Conservation (phyloP, 345 rosid genomes). For the Gossypium ekmanianum region DNA sequence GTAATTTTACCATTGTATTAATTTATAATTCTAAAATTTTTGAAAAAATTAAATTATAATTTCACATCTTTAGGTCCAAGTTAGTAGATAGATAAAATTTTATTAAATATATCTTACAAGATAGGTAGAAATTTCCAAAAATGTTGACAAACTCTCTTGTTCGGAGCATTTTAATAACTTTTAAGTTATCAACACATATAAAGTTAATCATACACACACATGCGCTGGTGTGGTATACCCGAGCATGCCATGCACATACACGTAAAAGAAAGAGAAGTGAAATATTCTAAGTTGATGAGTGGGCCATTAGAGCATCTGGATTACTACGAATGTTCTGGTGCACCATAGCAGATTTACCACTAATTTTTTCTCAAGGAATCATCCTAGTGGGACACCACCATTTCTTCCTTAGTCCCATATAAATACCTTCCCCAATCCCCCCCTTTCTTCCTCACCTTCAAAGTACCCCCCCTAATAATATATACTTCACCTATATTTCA, state of each 20-base stretch:
- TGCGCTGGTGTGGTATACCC: neutral
- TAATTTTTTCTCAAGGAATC: slow-evolving; percentile 17
- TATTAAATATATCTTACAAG: too few species aligned
- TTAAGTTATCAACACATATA: neutral
- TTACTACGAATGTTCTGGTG: slow-evolving; percentile 22
- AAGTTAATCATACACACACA: neutral
- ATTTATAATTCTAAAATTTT: too few species aligned
- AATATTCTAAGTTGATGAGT: slow-evolving; percentile 23
- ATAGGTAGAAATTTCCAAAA: too few species aligned
- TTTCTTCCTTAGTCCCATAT: slow-evolving; percentile 21
- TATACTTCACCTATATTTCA: neutral
- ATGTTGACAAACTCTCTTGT: too few species aligned
- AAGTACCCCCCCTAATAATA: too few species aligned
- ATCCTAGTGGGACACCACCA: slow-evolving; percentile 16
- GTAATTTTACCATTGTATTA: too few species aligned
- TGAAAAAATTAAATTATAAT: too few species aligned
- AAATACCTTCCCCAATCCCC: slow-evolving; percentile 23
- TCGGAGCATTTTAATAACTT: too few species aligned
- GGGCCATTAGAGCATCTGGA: slow-evolving; percentile 26
- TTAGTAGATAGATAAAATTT: too few species aligned
- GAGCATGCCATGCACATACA: neutral
- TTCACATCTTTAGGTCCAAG: too few species aligned
- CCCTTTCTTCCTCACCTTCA: slow-evolving; percentile 20
- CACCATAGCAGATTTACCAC: neutral
- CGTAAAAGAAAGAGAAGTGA: neutral